phyloP scores from a whole-genome alignment of 495 filamentous ascomycete species.

The Annulohypoxylon bovei region DNA sequence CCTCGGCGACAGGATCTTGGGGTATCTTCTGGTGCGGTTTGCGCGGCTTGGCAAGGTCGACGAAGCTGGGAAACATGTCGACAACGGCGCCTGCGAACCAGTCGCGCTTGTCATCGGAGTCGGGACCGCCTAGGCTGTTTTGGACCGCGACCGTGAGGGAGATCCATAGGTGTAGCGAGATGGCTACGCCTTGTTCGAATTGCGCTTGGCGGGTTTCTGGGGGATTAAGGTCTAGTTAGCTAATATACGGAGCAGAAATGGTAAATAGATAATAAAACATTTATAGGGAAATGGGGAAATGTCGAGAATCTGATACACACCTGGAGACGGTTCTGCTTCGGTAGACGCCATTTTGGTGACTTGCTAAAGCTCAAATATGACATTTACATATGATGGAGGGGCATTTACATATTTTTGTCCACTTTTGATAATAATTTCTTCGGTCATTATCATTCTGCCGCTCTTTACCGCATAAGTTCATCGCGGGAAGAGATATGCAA shows the following conservation, averaged over 20 bases:
- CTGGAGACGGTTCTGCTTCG: slow-evolving; percentile 39
- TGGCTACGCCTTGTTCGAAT: slow-evolving; percentile 84
- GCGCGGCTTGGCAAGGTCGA: slow-evolving; percentile 59
- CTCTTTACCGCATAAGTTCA: slow-evolving; percentile 24
- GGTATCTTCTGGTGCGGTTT: slow-evolving; percentile 33
- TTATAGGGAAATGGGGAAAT: not conserved
- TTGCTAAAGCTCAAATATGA: slow-evolving; percentile 8
- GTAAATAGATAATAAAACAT: not conserved
- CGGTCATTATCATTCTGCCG: slow-evolving; percentile 35
- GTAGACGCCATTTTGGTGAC: slow-evolving; percentile 28
- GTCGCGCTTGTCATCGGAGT: slow-evolving; percentile 86
- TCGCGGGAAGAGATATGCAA: not conserved
- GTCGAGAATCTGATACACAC: slow-evolving; percentile 27
- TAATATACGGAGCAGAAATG: slow-evolving; percentile 31
- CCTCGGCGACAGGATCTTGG: slow-evolving; percentile 77
- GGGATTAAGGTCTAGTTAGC: slow-evolving; percentile 51
- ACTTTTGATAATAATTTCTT: slow-evolving; percentile 34
- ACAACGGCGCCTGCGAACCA: slow-evolving; percentile 93
- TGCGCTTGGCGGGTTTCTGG: slow-evolving; percentile 74
- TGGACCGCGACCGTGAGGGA: slow-evolving; percentile 87
- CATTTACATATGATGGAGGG: slow-evolving; percentile 36
- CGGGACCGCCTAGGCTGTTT: slow-evolving; percentile 88
- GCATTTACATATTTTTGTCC: slow-evolving; percentile 29
- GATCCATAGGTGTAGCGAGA: slow-evolving; percentile 83
- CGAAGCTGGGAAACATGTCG: slow-evolving; percentile 70